Evolutionary conservation across 768 basidiomycete species (phyloP).

Genomic region (Arthromyces matolae): DNA sequence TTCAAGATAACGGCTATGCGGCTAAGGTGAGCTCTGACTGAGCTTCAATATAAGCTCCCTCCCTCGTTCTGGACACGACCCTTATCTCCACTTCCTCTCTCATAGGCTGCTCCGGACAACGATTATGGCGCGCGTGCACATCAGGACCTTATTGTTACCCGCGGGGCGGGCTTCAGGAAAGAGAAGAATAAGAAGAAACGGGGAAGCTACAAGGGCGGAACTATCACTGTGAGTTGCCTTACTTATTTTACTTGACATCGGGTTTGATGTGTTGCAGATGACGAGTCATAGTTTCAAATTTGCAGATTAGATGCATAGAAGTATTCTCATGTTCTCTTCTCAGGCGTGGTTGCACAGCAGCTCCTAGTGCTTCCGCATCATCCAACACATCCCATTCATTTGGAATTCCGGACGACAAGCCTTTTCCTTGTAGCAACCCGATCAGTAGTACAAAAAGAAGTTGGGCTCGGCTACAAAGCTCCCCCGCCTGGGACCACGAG

Average conservation of each 20-base stretch:
- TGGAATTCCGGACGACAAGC: constrained; percentile 40
- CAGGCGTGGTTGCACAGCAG: constrained; percentile 43
- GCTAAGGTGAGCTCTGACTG: constrained; percentile 51
- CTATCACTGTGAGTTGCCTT: constrained; percentile 72
- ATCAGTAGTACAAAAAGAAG: constrained; percentile 22
- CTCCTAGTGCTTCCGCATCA: constrained; percentile 41
- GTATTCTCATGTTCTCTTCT: constrained; percentile 1
- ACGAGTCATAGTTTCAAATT: constrained; percentile 89
- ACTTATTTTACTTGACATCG: background rate
- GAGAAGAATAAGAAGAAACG: constrained; percentile 99
- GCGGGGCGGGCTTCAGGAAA: constrained; percentile 93
- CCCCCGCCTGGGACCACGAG: constrained; percentile 20
- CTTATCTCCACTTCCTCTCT: background rate
- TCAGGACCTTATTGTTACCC: constrained; percentile 86
- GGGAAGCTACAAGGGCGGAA: constrained; percentile 90
- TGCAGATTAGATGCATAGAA: constrained; percentile 19
- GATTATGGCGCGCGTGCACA: constrained; percentile 90
- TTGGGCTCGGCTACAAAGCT: constrained; percentile 21
- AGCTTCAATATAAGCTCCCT: background rate
- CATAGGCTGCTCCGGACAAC: constrained; percentile 56
- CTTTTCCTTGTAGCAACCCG: constrained; percentile 37
- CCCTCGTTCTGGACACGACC: background rate
- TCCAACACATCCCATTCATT: constrained; percentile 26
- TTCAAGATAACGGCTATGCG: constrained; percentile 74
- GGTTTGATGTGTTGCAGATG: constrained; percentile 43